Conservation (phyloP, 148 eudicot genomes). For the Amaranthus palmeri region DNA sequence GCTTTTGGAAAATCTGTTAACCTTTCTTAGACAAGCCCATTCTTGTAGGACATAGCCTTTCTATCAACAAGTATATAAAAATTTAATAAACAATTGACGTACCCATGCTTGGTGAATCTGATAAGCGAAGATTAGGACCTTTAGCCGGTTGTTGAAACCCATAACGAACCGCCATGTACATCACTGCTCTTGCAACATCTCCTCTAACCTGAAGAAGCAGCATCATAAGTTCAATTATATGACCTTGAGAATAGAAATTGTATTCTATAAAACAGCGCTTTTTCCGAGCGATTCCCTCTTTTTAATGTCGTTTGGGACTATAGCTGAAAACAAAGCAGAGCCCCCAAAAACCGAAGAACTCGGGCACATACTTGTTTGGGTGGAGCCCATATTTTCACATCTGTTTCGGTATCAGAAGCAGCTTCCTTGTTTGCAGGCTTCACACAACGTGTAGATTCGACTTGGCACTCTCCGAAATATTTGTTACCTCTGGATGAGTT, state of each 20-base stretch:
- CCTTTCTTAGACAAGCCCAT: no score
- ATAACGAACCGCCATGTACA: constrained; percentile 60
- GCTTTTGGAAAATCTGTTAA: no score
- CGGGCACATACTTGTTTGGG: constrained; percentile 32
- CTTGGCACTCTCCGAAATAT: constrained; percentile 51
- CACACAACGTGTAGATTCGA: constrained; percentile 24
- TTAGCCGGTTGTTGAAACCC: constrained; percentile 37
- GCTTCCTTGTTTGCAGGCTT: constrained; percentile 58
- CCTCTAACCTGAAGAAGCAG: constrained; percentile 54
- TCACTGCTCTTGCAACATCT: constrained; percentile 55
- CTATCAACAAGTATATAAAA: not conserved
- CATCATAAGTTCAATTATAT: no score
- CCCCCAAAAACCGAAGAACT: not conserved
- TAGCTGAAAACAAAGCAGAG: not conserved
- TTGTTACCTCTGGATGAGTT: constrained; percentile 58
- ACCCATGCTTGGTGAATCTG: constrained; percentile 48
- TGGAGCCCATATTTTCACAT: constrained; percentile 49
- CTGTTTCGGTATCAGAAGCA: constrained; percentile 50
- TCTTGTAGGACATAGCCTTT: not conserved
- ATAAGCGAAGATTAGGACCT: constrained; percentile 42
- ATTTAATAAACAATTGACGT: constrained; percentile 14
- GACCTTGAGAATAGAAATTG: no score
- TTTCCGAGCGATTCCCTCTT: not conserved
- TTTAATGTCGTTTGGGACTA: not conserved
- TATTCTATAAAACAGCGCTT: no score